Percentiles rank a stretch among this genome's conserved stretches.
phyloP scores from a whole-genome alignment of 2,329 filamentous ascomycete genomes.

The Xylaria hypoxylon region DNA sequence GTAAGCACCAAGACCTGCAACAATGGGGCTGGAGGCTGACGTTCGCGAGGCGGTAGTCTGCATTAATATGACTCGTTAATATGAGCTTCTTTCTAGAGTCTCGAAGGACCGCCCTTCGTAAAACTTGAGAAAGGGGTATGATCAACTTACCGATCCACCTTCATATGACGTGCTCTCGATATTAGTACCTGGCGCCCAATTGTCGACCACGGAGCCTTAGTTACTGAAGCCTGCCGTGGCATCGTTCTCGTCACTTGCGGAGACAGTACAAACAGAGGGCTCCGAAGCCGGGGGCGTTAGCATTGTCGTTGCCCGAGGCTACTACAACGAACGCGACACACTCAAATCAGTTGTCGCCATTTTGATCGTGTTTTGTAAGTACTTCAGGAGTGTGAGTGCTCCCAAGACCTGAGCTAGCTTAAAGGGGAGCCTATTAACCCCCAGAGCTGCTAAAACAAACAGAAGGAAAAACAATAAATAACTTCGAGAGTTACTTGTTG shows the following conservation, averaged over 20 bases:
- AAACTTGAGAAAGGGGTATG: background rate
- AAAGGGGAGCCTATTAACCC: too few relatives aligned
- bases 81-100: background rate
- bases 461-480: background rate
- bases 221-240: conserved; percentile 57
- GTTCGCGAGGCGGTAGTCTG: conserved; percentile 59
- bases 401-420: too few relatives aligned
- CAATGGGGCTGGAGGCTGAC: conserved; percentile 65
- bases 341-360: background rate
- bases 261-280: conserved; percentile 63
- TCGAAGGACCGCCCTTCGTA: background rate
- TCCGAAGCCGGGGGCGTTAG: conserved; percentile 59
- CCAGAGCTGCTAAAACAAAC: background rate
- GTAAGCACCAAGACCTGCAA: conserved; percentile 65
- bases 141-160: conserved; percentile 30
- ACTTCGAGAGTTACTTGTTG: conserved; percentile 16
- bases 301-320: conserved; percentile 64
- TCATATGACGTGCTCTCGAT: conserved; percentile 56
- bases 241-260: conserved; percentile 44
- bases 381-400: background rate
- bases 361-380: background rate
- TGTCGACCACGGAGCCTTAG: conserved; percentile 58
- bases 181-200: conserved; percentile 57
- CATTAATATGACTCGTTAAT: conserved; percentile 9
- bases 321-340: conserved; percentile 60